Percentiles rank a stretch among this genome's conserved stretches.
Conservation (phyloP, 306 rosid species). For the Prunus kanzakura region DNA sequence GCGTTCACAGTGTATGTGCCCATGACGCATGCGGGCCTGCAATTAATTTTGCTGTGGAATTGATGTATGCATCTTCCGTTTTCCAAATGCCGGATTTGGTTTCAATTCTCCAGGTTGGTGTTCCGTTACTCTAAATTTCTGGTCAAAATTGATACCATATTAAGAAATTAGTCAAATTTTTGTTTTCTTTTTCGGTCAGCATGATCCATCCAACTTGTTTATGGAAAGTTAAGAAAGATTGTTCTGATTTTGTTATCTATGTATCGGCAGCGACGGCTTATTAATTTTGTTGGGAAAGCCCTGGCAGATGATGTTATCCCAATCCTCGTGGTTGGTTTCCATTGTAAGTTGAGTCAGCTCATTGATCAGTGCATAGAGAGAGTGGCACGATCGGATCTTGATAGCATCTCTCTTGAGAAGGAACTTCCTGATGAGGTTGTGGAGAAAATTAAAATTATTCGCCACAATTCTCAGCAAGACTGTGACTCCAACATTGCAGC, state of each 20-base stretch:
- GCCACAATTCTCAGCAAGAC: constrained; percentile 16
- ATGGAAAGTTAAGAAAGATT: not conserved
- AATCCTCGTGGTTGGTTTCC: constrained; percentile 37
- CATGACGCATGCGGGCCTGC: constrained; percentile 61
- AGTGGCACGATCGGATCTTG: constrained; percentile 46
- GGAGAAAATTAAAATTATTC: constrained; percentile 30
- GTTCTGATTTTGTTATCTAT: constrained; percentile 9
- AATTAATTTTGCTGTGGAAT: constrained; percentile 41
- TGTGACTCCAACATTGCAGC: constrained; percentile 1
- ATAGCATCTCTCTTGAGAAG: constrained; percentile 37
- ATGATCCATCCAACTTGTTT: not conserved
- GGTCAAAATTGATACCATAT: not conserved
- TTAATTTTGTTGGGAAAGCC: constrained; percentile 42
- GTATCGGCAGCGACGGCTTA: constrained; percentile 40
- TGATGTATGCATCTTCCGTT: constrained; percentile 48
- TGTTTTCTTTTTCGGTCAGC: not conserved
- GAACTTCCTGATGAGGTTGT: constrained; percentile 41
- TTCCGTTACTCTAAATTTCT: not conserved
- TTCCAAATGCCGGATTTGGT: constrained; percentile 47
- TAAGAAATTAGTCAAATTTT: not conserved
- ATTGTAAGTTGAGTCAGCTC: constrained; percentile 42
- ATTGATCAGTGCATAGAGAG: constrained; percentile 31
- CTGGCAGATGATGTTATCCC: constrained; percentile 45
- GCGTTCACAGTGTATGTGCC: constrained; percentile 39
- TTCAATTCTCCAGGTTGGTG: constrained; percentile 45